Conservation (phyloP, 192 early-diverging fungal species). For the Coemansia sp. region DNA sequence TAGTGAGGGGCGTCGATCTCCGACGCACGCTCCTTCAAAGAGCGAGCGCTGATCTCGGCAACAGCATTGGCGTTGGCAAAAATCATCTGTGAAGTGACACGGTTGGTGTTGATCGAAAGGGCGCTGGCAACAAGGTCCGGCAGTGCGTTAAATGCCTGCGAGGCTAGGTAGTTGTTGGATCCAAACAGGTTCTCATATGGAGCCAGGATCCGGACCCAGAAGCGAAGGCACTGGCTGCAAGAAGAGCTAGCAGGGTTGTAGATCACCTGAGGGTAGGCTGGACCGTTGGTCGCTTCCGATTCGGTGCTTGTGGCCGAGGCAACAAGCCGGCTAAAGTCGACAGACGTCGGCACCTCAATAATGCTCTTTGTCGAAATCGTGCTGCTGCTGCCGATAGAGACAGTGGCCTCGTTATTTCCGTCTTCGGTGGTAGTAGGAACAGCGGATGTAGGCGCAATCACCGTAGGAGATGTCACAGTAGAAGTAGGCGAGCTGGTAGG, state of each 20-base stretch:
- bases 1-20: constrained; percentile 24
- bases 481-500: not conserved
- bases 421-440: not conserved
- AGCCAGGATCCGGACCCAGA: constrained; percentile 42
- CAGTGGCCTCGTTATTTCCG: not conserved
- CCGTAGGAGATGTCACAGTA: not conserved
- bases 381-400: constrained; percentile 7
- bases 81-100: constrained; percentile 36
- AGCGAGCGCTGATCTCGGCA: constrained; percentile 8
- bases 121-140: constrained; percentile 39
- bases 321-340: constrained; percentile 39
- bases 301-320: constrained; percentile 16
- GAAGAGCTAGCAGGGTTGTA: constrained; percentile 30
- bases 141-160: constrained; percentile 40
- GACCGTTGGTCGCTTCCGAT: not conserved
- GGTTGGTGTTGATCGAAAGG: constrained; percentile 38
- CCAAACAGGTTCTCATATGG: constrained; percentile 52
- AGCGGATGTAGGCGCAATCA: not conserved
- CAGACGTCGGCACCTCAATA: constrained; percentile 43
- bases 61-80: constrained; percentile 28
- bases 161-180: constrained; percentile 44
- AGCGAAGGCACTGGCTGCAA: constrained; percentile 46
- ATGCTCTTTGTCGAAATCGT: constrained; percentile 16
- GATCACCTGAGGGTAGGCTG: constrained; percentile 28
- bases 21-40: constrained; percentile 11